These are phyloP conservation scores for Raffaelea arxii DNA, from an alignment of 2,329 filamentous ascomycete species.

Conservation along the genomic window DNA sequence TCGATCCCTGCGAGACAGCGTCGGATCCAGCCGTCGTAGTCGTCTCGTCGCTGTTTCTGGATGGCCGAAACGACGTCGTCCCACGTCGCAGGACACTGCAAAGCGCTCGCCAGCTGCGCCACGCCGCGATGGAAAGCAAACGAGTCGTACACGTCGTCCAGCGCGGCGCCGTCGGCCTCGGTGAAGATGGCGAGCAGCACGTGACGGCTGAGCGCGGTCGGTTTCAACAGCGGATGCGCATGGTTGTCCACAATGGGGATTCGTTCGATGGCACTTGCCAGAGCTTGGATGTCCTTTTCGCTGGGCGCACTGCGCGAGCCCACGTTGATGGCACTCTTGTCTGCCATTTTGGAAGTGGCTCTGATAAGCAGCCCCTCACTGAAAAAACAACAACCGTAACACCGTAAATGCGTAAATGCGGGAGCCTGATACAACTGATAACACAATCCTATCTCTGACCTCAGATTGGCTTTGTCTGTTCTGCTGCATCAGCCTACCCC, in stretches of 20 bases:
- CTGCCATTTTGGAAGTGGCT: too few relatives aligned
- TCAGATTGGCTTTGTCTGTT: too few relatives aligned
- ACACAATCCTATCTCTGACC: too few relatives aligned
- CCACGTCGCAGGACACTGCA: conserved; percentile 57
- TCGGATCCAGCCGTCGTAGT: conserved; percentile 47
- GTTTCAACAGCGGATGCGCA: conserved; percentile 57
- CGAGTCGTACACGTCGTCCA: conserved; percentile 50
- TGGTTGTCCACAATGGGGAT: conserved; percentile 66
- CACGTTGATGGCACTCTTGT: too few relatives aligned
- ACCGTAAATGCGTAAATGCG: too few relatives aligned
- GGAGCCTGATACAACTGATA: too few relatives aligned
- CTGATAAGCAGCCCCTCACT: too few relatives aligned
- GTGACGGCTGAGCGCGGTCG: conserved; percentile 34
- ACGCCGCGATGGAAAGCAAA: conserved; percentile 62
- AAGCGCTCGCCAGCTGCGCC: conserved; percentile 55
- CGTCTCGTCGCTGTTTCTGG: conserved; percentile 28
- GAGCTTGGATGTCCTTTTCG: conserved; percentile 18
- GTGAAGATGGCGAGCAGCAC: conserved; percentile 53
- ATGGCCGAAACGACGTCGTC: conserved; percentile 36
- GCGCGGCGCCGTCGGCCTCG: conserved; percentile 61
- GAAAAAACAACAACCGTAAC: too few relatives aligned
- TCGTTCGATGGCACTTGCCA: conserved; percentile 32
- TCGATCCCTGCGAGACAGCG: conserved; percentile 64
- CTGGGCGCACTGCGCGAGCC: background rate
- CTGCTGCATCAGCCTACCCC: too few relatives aligned